A percentile compares a stretch with the other conserved stretches of the same genome.
phyloP scores from a whole-genome alignment of 2,329 filamentous ascomycete genomes.

The Diaporthe humulicola region DNA sequence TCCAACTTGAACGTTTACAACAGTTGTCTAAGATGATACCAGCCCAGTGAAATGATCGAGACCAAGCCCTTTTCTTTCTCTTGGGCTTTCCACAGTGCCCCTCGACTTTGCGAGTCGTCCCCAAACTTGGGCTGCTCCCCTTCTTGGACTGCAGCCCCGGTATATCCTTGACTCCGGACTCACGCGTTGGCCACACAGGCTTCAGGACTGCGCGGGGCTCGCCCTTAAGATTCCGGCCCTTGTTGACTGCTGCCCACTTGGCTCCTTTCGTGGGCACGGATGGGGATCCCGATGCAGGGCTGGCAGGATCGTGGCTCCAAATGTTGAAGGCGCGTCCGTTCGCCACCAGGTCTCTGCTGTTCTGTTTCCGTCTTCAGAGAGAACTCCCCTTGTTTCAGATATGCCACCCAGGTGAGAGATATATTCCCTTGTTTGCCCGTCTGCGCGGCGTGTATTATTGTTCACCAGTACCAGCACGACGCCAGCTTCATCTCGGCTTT shows the following conservation, averaged over 20 bases:
- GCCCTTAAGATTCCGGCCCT: neutral
- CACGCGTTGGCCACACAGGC: neutral
- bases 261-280: neutral
- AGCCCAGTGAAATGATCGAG: neutral
- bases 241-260: rapidly evolving
- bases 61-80: neutral
- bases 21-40: neutral
- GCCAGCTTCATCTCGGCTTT: slow-evolving; percentile 27
- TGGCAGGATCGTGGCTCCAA: neutral
- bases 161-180: neutral
- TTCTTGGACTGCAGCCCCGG: neutral
- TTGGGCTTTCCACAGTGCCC: neutral
- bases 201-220: neutral
- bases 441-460: neutral
- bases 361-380: too few relatives aligned
- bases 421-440: neutral
- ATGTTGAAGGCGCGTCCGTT: neutral
- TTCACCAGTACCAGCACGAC: too few relatives aligned
- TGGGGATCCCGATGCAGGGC: neutral
- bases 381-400: neutral
- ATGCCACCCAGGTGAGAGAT: rapidly evolving
- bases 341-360: neutral
- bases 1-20: neutral
- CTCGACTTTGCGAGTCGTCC: neutral
- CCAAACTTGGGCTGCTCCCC: neutral